Evolutionary conservation across 805 yeast species (phyloP).

Genomic region (Metschnikowia cubensis): DNA sequence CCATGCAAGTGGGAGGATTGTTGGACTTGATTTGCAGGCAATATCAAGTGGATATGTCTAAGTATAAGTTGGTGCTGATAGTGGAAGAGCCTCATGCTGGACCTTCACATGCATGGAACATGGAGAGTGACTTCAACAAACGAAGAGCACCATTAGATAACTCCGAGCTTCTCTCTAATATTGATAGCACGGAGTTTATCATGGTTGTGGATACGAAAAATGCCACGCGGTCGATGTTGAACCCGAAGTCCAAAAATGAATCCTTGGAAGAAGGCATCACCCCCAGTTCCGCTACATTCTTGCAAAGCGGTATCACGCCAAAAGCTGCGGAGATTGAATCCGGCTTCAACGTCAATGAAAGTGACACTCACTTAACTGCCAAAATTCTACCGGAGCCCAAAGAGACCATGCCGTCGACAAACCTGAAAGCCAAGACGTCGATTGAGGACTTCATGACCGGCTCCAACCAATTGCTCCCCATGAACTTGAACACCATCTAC

Average conservation of each 20-base stretch:
- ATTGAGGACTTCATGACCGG: conserved; percentile 13
- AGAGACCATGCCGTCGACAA: neutral
- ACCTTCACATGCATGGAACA: conserved; percentile 1
- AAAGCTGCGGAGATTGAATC: conserved; percentile 7
- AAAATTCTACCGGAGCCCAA: neutral
- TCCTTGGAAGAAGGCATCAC: conserved; percentile 25
- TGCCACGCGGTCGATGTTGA: conserved; percentile 13
- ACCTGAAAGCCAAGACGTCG: conserved; percentile 17
- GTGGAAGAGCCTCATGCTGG: neutral
- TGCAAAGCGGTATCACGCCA: conserved; percentile 23
- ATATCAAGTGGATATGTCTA: conserved; percentile 24
- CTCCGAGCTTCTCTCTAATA: conserved; percentile 7
- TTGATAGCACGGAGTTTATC: conserved; percentile 15
- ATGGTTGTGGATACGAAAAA: conserved; percentile 17
- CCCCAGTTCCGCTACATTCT: conserved; percentile 24
- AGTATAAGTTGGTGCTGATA: conserved; percentile 16
- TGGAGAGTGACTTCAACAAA: neutral
- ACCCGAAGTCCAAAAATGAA: conserved; percentile 11
- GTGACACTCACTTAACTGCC: neutral
- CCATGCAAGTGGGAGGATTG: conserved; percentile 16
- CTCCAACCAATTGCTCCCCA: conserved; percentile 22
- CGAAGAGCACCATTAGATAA: conserved; percentile 7
- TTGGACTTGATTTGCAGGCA: conserved; percentile 25
- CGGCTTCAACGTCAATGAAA: neutral
- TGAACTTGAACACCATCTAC: conserved; percentile 52